phyloP scores from a whole-genome alignment of 768 basidiomycete species.

The Xerocomellus dryophilus region DNA sequence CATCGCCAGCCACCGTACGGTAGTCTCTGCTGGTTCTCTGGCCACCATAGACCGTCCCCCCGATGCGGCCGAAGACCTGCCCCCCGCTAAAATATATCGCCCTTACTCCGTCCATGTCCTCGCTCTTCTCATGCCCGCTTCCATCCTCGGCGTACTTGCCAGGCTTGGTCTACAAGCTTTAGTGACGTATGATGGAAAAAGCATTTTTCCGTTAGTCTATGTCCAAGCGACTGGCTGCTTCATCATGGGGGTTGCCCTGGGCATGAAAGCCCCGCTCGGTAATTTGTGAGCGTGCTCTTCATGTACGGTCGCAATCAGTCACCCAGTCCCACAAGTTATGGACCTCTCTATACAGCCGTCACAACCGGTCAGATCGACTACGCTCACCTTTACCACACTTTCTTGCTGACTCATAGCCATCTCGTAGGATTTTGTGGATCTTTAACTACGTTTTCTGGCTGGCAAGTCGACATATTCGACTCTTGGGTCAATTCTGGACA shows the following conservation, averaged over 20 bases:
- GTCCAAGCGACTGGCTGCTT: slow-evolving; percentile 86
- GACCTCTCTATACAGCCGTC: slow-evolving; percentile 81
- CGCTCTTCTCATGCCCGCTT: slow-evolving; percentile 70
- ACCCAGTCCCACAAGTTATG: slow-evolving; percentile 54
- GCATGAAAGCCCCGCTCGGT: slow-evolving; percentile 68
- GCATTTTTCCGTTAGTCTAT: slow-evolving; percentile 82
- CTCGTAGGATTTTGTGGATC: slow-evolving; percentile 87
- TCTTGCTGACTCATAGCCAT: neutral
- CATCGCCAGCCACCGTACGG: slow-evolving; percentile 34
- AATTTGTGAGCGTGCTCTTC: slow-evolving; percentile 55
- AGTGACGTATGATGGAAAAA: slow-evolving; percentile 65
- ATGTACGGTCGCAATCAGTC: slow-evolving; percentile 7
- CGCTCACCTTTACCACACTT: neutral
- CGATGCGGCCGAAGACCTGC: slow-evolving; percentile 30
- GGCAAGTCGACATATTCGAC: slow-evolving; percentile 86
- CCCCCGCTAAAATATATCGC: slow-evolving; percentile 37
- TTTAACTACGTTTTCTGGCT: slow-evolving; percentile 92
- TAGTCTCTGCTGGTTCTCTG: slow-evolving; percentile 37
- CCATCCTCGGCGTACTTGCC: slow-evolving; percentile 83
- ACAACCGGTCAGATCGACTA: slow-evolving; percentile 65
- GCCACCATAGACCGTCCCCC: slow-evolving; percentile 43
- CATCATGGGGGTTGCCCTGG: slow-evolving; percentile 81
- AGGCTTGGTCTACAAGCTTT: slow-evolving; percentile 77
- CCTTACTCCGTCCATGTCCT: slow-evolving; percentile 65
- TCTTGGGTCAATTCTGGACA: slow-evolving; percentile 74